Conservation (phyloP, 441 rosid genomes). For the Euphorbia celastroides region DNA sequence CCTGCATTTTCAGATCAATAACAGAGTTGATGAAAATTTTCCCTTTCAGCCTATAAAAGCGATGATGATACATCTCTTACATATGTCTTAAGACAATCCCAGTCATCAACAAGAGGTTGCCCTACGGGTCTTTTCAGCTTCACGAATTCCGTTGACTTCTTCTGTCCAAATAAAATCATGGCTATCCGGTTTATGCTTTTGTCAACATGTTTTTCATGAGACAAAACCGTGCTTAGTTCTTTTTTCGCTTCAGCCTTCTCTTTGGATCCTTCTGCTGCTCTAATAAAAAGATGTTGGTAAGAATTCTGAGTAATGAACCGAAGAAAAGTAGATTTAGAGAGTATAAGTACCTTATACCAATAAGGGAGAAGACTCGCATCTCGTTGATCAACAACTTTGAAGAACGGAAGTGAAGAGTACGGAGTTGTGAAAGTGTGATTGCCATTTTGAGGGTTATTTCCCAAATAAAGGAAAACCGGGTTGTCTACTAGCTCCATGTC, state of each 20-base stretch:
- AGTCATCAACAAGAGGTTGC: constrained; percentile 84
- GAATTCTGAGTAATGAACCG: not conserved
- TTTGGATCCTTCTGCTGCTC: constrained; percentile 84
- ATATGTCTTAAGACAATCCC: constrained; percentile 75
- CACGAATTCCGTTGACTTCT: constrained; percentile 49
- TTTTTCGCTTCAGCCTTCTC: constrained; percentile 57
- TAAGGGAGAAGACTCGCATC: constrained; percentile 87
- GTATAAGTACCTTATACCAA: constrained; percentile 68
- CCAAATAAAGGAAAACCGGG: constrained; percentile 51
- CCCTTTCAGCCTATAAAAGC: too few species aligned
- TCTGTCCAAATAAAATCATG: constrained; percentile 69
- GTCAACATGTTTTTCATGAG: constrained; percentile 75
- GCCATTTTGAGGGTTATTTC: constrained; percentile 84
- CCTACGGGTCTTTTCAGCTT: constrained; percentile 51
- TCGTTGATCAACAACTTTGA: constrained; percentile 74
- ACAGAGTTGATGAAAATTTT: not conserved
- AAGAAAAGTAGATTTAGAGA: not conserved
- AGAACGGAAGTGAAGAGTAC: not conserved
- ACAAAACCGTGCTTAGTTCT: constrained; percentile 25
- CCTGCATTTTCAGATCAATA: constrained; percentile 32
- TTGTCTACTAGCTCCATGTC: constrained; percentile 47
- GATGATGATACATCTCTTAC: constrained; percentile 31
- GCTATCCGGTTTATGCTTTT: constrained; percentile 60
- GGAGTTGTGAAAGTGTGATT: constrained; percentile 43
- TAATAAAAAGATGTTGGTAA: too few species aligned